phyloP scores from a whole-genome alignment of 2,329 filamentous ascomycete genomes.

The Mycosphaerella arachidis region DNA sequence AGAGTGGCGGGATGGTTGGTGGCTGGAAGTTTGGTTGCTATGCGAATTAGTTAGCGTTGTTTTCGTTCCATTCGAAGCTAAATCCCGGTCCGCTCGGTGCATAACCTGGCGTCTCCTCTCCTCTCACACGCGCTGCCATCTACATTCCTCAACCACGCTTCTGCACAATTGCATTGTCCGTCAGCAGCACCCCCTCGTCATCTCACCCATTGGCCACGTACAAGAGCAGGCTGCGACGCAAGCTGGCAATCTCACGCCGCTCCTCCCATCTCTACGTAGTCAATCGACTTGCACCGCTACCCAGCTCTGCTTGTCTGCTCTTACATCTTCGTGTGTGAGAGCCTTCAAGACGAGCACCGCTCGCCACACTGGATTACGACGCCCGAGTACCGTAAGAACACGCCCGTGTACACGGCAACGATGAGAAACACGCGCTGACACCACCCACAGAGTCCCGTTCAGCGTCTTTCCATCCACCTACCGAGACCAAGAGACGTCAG shows the following conservation, averaged over 20 bases:
- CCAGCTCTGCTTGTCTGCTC: constrained; percentile 22
- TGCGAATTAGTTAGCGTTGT: no score
- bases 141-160: background rate
- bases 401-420: background rate
- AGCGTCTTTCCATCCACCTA: constrained; percentile 99
- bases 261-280: constrained; percentile 1
- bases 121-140: background rate
- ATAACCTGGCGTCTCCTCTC: background rate
- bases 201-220: background rate
- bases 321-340: constrained; percentile 44
- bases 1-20: background rate
- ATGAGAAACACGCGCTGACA: background rate
- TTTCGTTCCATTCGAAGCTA: background rate
- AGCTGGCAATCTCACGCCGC: background rate
- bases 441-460: constrained; percentile 67
- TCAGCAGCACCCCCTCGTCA: background rate
- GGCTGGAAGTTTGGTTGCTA: background rate
- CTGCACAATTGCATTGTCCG: constrained; percentile 2
- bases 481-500: constrained; percentile 63
- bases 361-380: constrained; percentile 99
- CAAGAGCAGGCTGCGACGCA: background rate
- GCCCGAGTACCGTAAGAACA: constrained; percentile 71
- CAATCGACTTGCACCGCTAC: constrained; percentile 3
- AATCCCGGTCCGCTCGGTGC: background rate
- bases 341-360: constrained; percentile 66